phyloP scores from a whole-genome alignment of 1,284 basidiomycete species.

The Ceratobasidium sp. region DNA sequence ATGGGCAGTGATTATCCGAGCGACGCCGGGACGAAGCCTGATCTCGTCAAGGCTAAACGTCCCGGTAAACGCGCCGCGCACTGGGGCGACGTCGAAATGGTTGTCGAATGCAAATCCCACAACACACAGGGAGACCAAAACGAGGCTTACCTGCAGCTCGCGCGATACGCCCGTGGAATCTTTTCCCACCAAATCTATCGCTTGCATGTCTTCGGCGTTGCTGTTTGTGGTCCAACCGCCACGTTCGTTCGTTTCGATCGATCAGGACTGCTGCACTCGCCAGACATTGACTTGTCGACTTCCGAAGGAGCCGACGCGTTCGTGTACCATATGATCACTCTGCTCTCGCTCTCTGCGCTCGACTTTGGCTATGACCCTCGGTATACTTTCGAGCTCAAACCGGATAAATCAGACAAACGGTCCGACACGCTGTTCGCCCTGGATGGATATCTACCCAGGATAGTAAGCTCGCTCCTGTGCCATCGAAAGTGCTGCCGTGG shows the following conservation, averaged over 20 bases:
- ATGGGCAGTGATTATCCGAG: not conserved
- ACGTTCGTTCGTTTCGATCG: not conserved
- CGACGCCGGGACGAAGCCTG: not conserved
- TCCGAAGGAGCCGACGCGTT: not conserved
- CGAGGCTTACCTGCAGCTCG: slow-evolving; percentile 5
- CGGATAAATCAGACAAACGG: too few relatives aligned
- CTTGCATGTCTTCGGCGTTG: not conserved
- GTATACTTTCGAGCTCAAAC: not conserved
- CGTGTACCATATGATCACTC: not conserved
- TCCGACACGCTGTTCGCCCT: too few relatives aligned
- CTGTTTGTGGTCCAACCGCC: not conserved
- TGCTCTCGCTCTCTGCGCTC: not conserved
- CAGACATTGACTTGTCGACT: not conserved
- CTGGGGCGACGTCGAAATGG: slow-evolving; percentile 1
- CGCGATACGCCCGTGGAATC: not conserved
- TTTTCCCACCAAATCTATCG: slow-evolving; percentile 16
- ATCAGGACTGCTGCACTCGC: slow-evolving; percentile 6
- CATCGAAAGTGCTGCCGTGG: not conserved
- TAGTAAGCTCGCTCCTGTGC: too few relatives aligned
- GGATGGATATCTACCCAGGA: too few relatives aligned
- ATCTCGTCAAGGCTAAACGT: not conserved
- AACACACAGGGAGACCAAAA: not conserved
- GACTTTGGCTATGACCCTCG: slow-evolving; percentile 15
- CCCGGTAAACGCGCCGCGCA: not conserved
- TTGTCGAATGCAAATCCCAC: not conserved